Evolutionary conservation across 345 rosid genomes (phyloP).

Genomic region (Hevea brasiliensis): DNA sequence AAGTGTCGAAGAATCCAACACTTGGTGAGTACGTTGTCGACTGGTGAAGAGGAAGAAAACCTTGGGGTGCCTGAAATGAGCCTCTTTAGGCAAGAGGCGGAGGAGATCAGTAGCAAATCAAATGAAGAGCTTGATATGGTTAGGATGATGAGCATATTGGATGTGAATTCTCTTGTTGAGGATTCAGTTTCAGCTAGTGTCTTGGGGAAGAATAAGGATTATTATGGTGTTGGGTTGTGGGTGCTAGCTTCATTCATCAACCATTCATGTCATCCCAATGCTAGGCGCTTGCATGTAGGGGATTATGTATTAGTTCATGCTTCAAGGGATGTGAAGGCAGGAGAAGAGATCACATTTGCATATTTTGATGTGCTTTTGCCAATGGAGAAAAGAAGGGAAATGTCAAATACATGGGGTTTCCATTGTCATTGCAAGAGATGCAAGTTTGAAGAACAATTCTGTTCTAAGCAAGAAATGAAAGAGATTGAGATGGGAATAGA

Average conservation of each 20-base stretch:
- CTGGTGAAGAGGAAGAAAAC: conserved; percentile 55
- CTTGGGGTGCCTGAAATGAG: conserved; percentile 58
- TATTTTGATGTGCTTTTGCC: conserved; percentile 63
- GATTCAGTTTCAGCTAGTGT: conserved; percentile 70
- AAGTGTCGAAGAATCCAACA: conserved; percentile 44
- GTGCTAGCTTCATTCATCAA: conserved; percentile 70
- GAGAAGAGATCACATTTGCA: conserved; percentile 76
- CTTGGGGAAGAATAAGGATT: conserved; percentile 74
- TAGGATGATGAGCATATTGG: conserved; percentile 65
- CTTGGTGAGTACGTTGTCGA: conserved; percentile 49
- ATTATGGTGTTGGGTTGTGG: conserved; percentile 82
- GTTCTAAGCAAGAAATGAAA: conserved; percentile 47
- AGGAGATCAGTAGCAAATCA: conserved; percentile 12
- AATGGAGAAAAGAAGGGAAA: conserved; percentile 53
- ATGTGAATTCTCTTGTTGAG: conserved; percentile 87
- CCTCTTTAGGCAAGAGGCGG: conserved; percentile 56
- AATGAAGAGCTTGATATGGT: conserved; percentile 37
- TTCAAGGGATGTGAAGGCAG: conserved; percentile 73
- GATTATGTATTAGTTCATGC: conserved; percentile 62
- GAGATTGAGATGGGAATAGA: conserved; percentile 58
- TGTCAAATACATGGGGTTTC: conserved; percentile 76
- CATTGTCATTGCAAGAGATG: conserved; percentile 66
- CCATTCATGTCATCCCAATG: conserved; percentile 77
- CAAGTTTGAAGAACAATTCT: conserved; percentile 51
- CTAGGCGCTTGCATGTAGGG: conserved; percentile 76